Conservation (phyloP, 805 yeast genomes). For the Blastobotrys terrestris region DNA sequence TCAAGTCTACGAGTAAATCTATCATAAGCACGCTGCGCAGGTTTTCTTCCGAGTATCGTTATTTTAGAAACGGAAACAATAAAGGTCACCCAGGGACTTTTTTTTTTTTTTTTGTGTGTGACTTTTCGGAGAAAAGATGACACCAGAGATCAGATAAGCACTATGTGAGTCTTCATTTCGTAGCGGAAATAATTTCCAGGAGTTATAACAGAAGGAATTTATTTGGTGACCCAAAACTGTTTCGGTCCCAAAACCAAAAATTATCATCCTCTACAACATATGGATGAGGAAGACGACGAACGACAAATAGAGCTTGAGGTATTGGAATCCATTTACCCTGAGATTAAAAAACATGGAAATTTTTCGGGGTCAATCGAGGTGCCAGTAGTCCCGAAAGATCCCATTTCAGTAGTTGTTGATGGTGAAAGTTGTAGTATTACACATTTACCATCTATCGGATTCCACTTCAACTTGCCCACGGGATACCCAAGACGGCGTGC, state of each 20-base stretch:
- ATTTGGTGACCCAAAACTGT: too few species aligned
- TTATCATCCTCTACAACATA: background rate
- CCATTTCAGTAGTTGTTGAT: conserved; percentile 6
- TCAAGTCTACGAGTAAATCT: background rate
- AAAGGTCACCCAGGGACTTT: too few species aligned
- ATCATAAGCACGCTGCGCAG: background rate
- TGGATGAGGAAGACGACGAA: background rate
- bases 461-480: conserved; percentile 12
- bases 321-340: conserved; percentile 18
- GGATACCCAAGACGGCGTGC: conserved; percentile 13
- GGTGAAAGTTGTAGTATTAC: background rate
- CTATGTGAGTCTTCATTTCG: too few species aligned
- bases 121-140: too few species aligned
- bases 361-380: conserved; percentile 7
- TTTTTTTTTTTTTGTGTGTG: too few species aligned
- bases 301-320: conserved; percentile 15
- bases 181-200: too few species aligned
- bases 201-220: too few species aligned
- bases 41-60: too few species aligned
- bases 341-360: conserved; percentile 5
- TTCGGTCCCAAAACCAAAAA: background rate
- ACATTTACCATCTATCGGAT: conserved; percentile 15
- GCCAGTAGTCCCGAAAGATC: conserved; percentile 6
- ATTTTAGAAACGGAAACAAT: too few species aligned
- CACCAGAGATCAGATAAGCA: too few species aligned